These are phyloP conservation scores for Chaetomium tenue DNA, from an alignment of 495 filamentous ascomycete genomes.

Conservation along the genomic window DNA sequence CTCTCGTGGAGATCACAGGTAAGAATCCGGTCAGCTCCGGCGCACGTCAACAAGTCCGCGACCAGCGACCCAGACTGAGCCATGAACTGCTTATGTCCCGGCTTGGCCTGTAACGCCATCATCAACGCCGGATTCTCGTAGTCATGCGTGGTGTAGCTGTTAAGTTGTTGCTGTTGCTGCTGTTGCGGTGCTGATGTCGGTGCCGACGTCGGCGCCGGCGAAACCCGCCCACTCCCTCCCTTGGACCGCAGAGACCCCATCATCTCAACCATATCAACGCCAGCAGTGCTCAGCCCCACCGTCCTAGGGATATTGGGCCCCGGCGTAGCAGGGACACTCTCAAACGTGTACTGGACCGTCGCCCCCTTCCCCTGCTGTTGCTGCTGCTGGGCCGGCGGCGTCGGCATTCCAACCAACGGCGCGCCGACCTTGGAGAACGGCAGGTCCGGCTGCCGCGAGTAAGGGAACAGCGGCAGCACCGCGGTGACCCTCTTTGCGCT, in stretches of 20 bases:
- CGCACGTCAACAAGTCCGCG: conserved; percentile 89
- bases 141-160: conserved; percentile 54
- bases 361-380: background rate
- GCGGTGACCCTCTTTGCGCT: conserved; percentile 88
- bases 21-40: conserved; percentile 92
- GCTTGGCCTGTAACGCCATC: conserved; percentile 67
- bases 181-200: too few species aligned
- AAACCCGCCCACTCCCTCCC: conserved; percentile 1
- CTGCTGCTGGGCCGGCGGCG: background rate
- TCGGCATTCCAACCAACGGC: conserved; percentile 51
- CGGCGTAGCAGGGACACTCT: conserved; percentile 83
- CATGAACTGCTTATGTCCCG: conserved; percentile 96
- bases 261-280: conserved; percentile 64
- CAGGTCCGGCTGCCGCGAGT: conserved; percentile 90
- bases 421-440: conserved; percentile 94
- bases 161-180: background rate
- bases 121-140: conserved; percentile 54
- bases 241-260: conserved; percentile 44
- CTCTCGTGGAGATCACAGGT: conserved; percentile 93
- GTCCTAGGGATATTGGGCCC: conserved; percentile 64
- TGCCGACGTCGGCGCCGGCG: background rate
- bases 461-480: conserved; percentile 93
- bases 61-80: conserved; percentile 94
- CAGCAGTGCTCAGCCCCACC: conserved; percentile 55
- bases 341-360: conserved; percentile 37